Percentiles rank a stretch among this genome's conserved stretches.
These are phyloP conservation scores for Alternaria sp. DNA, from an alignment of 2,329 filamentous ascomycete genomes.

Conservation along the genomic window DNA sequence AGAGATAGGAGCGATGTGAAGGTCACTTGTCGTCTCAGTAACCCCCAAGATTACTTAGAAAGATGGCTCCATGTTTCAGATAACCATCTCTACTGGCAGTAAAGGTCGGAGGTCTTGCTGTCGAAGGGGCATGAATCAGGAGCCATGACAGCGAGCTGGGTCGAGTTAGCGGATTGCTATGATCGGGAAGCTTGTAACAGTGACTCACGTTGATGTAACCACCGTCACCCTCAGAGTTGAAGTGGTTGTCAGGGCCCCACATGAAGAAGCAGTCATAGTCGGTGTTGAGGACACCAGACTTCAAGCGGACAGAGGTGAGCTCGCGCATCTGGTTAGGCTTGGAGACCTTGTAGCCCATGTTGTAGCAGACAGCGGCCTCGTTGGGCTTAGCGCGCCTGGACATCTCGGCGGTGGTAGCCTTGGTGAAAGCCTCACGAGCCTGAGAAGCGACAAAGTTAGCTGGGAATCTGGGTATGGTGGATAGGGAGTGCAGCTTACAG, in stretches of 20 bases:
- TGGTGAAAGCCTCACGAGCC: conserved; percentile 1
- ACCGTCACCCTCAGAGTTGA: background rate
- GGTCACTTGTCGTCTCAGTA: background rate
- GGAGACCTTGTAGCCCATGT: background rate
- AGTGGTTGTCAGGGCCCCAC: background rate
- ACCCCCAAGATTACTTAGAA: background rate
- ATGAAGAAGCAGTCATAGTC: conserved; percentile 6
- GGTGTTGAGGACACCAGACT: conserved; percentile 1
- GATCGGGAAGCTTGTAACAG: background rate
- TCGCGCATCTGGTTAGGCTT: conserved; percentile 3
- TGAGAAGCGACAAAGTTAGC: background rate
- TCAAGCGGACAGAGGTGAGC: conserved; percentile 1
- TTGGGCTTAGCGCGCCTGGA: background rate
- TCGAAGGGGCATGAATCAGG: background rate
- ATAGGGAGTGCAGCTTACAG: background rate
- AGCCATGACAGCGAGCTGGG: background rate
- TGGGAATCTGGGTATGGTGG: no score
- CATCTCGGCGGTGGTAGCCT: background rate
- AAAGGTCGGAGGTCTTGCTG: background rate
- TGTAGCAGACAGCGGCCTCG: conserved; percentile 3
- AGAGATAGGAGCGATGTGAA: background rate
- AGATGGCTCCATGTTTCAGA: background rate
- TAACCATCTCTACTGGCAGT: background rate
- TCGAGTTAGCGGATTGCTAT: background rate
- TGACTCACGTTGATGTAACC: conserved; percentile 6